Base-by-base conservation (phyloP, 139 green algal genomes). In the Coccomyxa sp. region DNA sequence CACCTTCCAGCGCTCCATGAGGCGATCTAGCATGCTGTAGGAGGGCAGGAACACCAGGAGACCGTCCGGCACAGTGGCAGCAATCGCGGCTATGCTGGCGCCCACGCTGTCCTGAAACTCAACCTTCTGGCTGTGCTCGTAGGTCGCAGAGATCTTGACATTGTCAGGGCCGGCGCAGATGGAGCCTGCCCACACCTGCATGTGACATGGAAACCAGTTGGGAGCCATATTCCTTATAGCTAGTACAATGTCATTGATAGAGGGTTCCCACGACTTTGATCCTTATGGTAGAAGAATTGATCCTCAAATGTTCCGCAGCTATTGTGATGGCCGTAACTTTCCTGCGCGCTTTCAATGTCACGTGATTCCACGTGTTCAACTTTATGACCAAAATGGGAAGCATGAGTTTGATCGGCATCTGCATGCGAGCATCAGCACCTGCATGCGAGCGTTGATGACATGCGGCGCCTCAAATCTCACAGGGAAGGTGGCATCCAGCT, bases 21-120 rank as follows among this genome's bases (percentile, higher is more conserved):
- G 90, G 32, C 89, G 91, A 77, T 98, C 93, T 82, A 99, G 81
- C 74, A 97, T 85, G 59, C 83, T 81, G 89, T 98, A 99, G 82
- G 86, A 94, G 38, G 96, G 90, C 51, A 99, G 80, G 89, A 99
- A 99, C 31, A 98, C 83, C 77, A 99, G 93, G 81, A 99, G 84
- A 30, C 96, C 96, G 83, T 95, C 94, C 23, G 96, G 96, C 57
- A 98, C 89, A 3, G 86, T 79, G 57, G 79, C 60, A 25, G 71
- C 87, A 25, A 88, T 83, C 32, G 86, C 45, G 82, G 95, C 71
- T 74, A 98, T 58, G 21, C 84, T 80, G 25, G 88, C 31, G 13
- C 90, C 93, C 38, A 95, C 81, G 4, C 85, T 82, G 76, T 96
- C 93, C 82, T 95, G 90, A 71, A 92, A 93, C 28, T 85, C 82